Percentiles rank a stretch among this genome's conserved stretches.
These are phyloP conservation scores for Pluteus cervinus DNA, from an alignment of 768 basidiomycete genomes.

Conservation along the genomic window DNA sequence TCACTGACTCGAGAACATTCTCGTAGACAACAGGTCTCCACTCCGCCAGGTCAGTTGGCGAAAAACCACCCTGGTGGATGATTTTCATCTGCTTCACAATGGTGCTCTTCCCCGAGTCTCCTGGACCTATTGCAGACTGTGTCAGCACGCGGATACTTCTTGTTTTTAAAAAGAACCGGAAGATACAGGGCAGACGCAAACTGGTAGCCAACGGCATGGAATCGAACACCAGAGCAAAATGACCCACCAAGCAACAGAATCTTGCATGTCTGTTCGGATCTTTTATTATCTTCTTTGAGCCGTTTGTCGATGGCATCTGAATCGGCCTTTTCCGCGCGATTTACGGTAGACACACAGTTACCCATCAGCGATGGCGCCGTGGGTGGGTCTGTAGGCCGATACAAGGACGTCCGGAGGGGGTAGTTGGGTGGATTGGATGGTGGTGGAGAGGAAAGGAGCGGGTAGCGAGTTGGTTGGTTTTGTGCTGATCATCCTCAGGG, in stretches of 20 bases:
- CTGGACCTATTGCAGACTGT: conserved; percentile 58
- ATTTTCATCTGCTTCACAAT: conserved; percentile 99
- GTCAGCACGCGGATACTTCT: too few species aligned
- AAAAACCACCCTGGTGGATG: conserved; percentile 90
- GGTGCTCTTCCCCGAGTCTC: conserved; percentile 92
- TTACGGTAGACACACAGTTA: conserved; percentile 56
- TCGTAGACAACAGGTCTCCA: conserved; percentile 78
- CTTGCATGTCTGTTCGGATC: conserved; percentile 85
- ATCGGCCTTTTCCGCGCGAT: conserved; percentile 52
- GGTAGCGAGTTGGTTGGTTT: conserved; percentile 1
- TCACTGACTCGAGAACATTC: conserved; percentile 85
- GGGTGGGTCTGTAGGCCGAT: too few species aligned
- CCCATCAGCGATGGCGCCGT: conserved; percentile 41
- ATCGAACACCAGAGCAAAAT: not conserved
- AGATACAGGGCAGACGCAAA: too few species aligned
- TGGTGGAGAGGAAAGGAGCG: not conserved
- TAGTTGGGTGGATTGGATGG: not conserved
- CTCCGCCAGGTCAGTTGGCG: conserved; percentile 64
- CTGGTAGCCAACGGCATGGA: too few species aligned
- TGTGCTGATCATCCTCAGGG: too few species aligned
- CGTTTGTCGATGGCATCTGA: conserved; percentile 77
- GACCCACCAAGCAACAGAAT: conserved; percentile 82
- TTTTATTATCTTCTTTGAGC: conserved; percentile 81
- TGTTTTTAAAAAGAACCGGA: too few species aligned
- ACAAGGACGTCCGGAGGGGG: too few species aligned